phyloP scores from a whole-genome alignment of 352 stramenopile species.

The Phytopythium cucurbitacearum region DNA sequence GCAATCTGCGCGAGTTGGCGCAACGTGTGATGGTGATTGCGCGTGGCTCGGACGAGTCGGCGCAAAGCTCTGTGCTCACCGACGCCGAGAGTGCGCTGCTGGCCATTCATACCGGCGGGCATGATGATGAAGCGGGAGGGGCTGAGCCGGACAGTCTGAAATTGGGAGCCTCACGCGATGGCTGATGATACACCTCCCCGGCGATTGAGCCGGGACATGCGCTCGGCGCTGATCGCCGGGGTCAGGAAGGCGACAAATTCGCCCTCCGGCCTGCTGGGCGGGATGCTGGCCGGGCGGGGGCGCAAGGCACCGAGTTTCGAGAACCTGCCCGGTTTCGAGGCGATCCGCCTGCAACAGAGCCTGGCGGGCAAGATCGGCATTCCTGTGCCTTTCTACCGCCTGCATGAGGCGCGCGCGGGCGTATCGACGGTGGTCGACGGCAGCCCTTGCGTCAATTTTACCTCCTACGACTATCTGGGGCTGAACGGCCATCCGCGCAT shows the following conservation, averaged over 20 bases:
- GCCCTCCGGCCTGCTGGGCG: conserved; percentile 4
- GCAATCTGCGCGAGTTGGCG: conserved; percentile 5
- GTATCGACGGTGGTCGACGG: conserved; percentile 5
- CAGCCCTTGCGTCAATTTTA: conserved; percentile 6
- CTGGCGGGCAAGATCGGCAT: conserved; percentile 5
- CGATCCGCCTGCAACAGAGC: conserved; percentile 5
- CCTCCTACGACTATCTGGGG: conserved; percentile 5
- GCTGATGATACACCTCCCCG: conserved; percentile 5
- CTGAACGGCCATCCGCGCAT: conserved; percentile 5
- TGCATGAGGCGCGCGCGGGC: conserved; percentile 4
- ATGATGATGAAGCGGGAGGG: conserved; percentile 5
- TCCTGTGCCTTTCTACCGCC: conserved; percentile 5
- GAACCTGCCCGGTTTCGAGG: conserved; percentile 5
- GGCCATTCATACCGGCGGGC: conserved; percentile 4
- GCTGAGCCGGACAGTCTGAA: conserved; percentile 5
- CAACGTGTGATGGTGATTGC: conserved; percentile 5
- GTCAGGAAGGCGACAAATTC: conserved; percentile 5
- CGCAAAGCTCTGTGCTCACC: conserved; percentile 5
- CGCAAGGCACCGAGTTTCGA: conserved; percentile 5
- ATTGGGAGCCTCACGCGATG: conserved; percentile 5
- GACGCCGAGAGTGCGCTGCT: conserved; percentile 4
- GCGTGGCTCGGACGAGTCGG: conserved; percentile 4
- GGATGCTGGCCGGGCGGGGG: conserved; percentile 4
- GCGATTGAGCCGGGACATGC: conserved; percentile 5
- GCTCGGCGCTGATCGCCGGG: conserved; percentile 4